These are phyloP conservation scores for Hyparrhenia diplandra DNA, from an alignment of 176 grass and related monocot species.

Conservation along the genomic window DNA sequence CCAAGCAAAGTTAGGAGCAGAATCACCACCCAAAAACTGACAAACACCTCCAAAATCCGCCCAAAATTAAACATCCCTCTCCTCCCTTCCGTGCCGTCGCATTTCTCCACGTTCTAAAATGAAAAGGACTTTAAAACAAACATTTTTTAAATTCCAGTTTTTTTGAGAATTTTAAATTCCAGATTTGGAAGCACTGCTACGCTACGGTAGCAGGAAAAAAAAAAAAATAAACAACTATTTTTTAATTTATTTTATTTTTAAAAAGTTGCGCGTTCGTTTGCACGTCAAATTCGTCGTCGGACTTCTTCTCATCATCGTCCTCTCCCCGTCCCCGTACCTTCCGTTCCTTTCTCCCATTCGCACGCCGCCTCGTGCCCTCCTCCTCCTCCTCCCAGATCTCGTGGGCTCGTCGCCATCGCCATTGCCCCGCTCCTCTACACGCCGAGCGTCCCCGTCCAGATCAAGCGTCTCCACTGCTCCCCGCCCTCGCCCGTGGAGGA, in stretches of 20 bases:
- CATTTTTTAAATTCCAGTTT: too few relatives aligned
- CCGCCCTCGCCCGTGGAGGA: not conserved
- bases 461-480: not conserved
- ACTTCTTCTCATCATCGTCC: not conserved
- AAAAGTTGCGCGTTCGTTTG: slow-evolving; percentile 14
- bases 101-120: not conserved
- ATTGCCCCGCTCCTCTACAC: not conserved
- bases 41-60: not conserved
- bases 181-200: not conserved
- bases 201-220: not conserved
- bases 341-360: slow-evolving; percentile 39
- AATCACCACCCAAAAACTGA: not conserved
- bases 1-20: not conserved
- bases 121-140: not conserved
- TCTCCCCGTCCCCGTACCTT: not conserved
- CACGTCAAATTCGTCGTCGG: slow-evolving; percentile 41
- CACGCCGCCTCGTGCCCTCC: slow-evolving; percentile 7
- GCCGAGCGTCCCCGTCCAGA: not conserved
- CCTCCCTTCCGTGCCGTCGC: not conserved
- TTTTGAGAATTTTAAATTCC: too few relatives aligned
- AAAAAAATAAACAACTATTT: too few relatives aligned
- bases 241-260: not conserved
- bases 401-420: slow-evolving; percentile 25
- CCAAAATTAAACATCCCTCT: not conserved
- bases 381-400: slow-evolving; percentile 31